These are phyloP conservation scores for Pseudogymnoascus sp. DNA, from an alignment of 2,329 filamentous ascomycete species.

Conservation along the genomic window DNA sequence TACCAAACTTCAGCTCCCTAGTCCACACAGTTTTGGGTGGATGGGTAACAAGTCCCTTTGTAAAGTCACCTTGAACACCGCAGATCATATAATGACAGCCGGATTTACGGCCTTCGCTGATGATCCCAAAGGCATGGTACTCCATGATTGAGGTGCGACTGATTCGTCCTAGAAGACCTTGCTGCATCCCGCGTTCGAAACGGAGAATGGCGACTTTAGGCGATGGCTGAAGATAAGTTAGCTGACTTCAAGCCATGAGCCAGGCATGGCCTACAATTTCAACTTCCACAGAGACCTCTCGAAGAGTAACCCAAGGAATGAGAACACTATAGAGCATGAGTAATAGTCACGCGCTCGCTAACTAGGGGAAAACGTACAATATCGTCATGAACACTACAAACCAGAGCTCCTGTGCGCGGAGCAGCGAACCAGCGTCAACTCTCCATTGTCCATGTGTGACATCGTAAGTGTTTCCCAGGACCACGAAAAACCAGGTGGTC, in stretches of 20 bases:
- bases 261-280: constrained; percentile 28
- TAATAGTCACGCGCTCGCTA: neutral
- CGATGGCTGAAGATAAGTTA: constrained; percentile 28
- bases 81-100: constrained; percentile 34
- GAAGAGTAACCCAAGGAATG: constrained; percentile 33
- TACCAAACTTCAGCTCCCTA: constrained; percentile 34
- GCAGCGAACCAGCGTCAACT: constrained; percentile 26
- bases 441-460: constrained; percentile 29
- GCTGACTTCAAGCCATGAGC: constrained; percentile 8
- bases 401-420: constrained; percentile 33
- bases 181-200: constrained; percentile 34
- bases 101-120: constrained; percentile 32
- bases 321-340: constrained; percentile 27
- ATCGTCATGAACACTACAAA: constrained; percentile 34
- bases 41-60: constrained; percentile 31
- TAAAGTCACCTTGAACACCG: constrained; percentile 36
- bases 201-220: constrained; percentile 33
- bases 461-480: constrained; percentile 33
- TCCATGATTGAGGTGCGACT: constrained; percentile 36
- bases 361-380: constrained; percentile 24
- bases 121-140: constrained; percentile 35
- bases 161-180: constrained; percentile 34
- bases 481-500: constrained; percentile 32
- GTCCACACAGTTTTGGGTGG: constrained; percentile 34
- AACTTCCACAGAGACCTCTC: constrained; percentile 32